A percentile compares a stretch with the other conserved stretches of the same genome.
phyloP scores from a whole-genome alignment of 768 basidiomycete species.

The Mycena belliarum region DNA sequence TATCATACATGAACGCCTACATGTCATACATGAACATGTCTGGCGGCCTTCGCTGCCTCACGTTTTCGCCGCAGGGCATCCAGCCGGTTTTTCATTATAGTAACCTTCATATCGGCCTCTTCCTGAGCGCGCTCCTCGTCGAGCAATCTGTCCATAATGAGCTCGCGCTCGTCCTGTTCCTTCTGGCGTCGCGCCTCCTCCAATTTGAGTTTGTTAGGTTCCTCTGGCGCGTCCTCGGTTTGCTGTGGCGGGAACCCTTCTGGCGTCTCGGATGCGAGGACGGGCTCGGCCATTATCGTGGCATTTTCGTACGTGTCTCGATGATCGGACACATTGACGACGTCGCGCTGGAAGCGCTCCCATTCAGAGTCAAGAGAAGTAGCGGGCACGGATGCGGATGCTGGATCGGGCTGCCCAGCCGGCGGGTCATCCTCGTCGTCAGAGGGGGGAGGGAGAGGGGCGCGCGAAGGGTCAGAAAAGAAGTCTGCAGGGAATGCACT shows the following conservation, averaged over 20 bases:
- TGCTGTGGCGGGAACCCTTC: constrained; percentile 49
- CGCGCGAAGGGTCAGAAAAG: constrained; percentile 75
- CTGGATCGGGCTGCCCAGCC: constrained; percentile 8
- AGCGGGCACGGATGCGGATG: constrained; percentile 26
- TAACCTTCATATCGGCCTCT: constrained; percentile 80
- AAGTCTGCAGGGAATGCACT: constrained; percentile 64
- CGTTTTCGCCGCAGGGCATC: constrained; percentile 57
- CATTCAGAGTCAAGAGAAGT: constrained; percentile 66
- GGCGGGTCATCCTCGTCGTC: constrained; percentile 42
- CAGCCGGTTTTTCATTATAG: constrained; percentile 61
- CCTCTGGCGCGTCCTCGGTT: constrained; percentile 28
- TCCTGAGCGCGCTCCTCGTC: constrained; percentile 88
- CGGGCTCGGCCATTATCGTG: constrained; percentile 71
- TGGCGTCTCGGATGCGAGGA: constrained; percentile 45
- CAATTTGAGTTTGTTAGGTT: constrained; percentile 40
- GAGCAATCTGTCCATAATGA: constrained; percentile 83
- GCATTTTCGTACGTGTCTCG: constrained; percentile 64
- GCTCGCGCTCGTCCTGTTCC: constrained; percentile 73
- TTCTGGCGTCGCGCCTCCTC: constrained; percentile 49
- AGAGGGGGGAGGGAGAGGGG: constrained; percentile 36
- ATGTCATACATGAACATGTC: no score
- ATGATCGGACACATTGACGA: constrained; percentile 46
- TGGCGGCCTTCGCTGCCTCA: constrained; percentile 33
- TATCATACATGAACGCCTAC: no score
- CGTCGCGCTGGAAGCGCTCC: constrained; percentile 67